Percentiles rank a stretch among this genome's conserved stretches.
Conservation (phyloP, 805 yeast species). For the Myxozyma melibiosi region DNA sequence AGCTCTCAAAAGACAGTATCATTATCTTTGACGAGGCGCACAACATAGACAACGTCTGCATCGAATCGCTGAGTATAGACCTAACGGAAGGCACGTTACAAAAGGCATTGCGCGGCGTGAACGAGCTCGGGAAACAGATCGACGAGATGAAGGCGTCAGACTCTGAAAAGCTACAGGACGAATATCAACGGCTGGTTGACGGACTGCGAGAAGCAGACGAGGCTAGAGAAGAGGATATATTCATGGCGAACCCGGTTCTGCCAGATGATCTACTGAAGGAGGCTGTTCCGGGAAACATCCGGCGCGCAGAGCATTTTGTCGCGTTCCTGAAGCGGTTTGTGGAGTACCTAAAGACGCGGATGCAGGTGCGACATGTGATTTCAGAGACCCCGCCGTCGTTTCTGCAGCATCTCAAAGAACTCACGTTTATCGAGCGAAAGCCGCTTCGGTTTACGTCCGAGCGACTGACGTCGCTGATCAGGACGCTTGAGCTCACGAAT, state of each 20-base stretch:
- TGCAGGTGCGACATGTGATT: slow-evolving; percentile 95
- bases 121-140: slow-evolving; percentile 74
- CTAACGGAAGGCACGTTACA: slow-evolving; percentile 86
- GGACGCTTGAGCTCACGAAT: slow-evolving; percentile 84
- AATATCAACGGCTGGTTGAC: slow-evolving; percentile 85
- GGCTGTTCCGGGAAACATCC: slow-evolving; percentile 95
- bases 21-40: slow-evolving; percentile 98
- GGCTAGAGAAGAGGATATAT: slow-evolving; percentile 60
- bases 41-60: slow-evolving; percentile 94
- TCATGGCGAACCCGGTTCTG: slow-evolving; percentile 84
- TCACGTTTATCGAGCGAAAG: slow-evolving; percentile 89
- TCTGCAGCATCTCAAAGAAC: slow-evolving; percentile 85
- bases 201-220: slow-evolving; percentile 83
- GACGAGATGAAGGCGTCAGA: slow-evolving; percentile 82
- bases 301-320: slow-evolving; percentile 96
- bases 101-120: slow-evolving; percentile 85
- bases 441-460: slow-evolving; percentile 89
- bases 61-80: slow-evolving; percentile 89
- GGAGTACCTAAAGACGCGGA: slow-evolving; percentile 88
- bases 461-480: slow-evolving; percentile 79
- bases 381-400: slow-evolving; percentile 97
- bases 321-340: slow-evolving; percentile 90
- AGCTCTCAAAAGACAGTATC: slow-evolving; percentile 87
- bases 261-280: slow-evolving; percentile 85
- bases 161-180: slow-evolving; percentile 80